phyloP scores from a whole-genome alignment of 805 yeast species.

The Maudiozyma serrabonitensis region DNA sequence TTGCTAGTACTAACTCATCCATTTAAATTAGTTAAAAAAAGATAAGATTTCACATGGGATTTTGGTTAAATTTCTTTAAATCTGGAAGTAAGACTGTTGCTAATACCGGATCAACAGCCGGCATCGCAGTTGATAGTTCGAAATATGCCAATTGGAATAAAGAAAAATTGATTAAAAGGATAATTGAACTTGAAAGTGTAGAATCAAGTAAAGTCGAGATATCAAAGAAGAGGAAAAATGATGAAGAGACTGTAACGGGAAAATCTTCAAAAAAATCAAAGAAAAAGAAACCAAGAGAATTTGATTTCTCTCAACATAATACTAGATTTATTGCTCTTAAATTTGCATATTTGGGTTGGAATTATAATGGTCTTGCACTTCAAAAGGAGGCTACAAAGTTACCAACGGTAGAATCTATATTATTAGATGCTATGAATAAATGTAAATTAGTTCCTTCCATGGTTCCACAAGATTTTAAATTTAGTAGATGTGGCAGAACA shows the following conservation, averaged over 20 bases:
- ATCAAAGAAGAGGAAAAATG: conserved; percentile 4
- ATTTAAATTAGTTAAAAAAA: background rate
- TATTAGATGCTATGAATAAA: conserved; percentile 60
- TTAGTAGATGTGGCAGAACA: conserved; percentile 90
- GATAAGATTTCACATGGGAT: conserved; percentile 7
- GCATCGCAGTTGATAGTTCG: conserved; percentile 4
- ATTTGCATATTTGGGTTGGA: conserved; percentile 91
- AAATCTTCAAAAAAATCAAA: conserved; percentile 20
- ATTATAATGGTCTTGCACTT: conserved; percentile 80
- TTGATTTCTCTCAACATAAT: conserved; percentile 56
- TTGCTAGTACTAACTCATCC: no score
- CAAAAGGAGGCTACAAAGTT: conserved; percentile 68
- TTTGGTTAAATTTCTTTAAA: conserved; percentile 11
- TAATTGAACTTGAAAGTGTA: conserved; percentile 44
- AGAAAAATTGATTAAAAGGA: conserved; percentile 48
- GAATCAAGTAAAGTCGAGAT: background rate
- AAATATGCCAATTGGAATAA: conserved; percentile 56
- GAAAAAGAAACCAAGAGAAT: conserved; percentile 32
- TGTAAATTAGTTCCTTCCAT: conserved; percentile 55
- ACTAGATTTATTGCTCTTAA: conserved; percentile 67
- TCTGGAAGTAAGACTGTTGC: conserved; percentile 3
- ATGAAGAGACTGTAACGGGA: conserved; percentile 1
- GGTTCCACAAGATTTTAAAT: conserved; percentile 54
- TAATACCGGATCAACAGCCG: background rate
- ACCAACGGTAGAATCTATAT: conserved; percentile 77